These are phyloP conservation scores for Amaranthus palmeri DNA, from an alignment of 148 eudicot species.

Conservation along the genomic window DNA sequence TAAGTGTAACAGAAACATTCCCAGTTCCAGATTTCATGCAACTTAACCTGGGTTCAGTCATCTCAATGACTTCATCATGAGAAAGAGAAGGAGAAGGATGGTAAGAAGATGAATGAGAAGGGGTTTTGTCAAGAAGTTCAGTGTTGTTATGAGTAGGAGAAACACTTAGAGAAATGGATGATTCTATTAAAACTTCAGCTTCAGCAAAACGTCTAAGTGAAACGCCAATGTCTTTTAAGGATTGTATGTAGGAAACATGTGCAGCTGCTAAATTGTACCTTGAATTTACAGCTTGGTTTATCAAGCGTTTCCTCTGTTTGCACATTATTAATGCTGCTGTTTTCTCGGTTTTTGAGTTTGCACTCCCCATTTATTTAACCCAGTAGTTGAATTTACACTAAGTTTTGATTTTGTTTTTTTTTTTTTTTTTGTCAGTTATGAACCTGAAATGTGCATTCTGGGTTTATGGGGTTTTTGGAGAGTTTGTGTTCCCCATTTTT, in stretches of 20 bases:
- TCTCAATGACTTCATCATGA: slow-evolving; percentile 33
- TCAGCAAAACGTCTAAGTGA: slow-evolving; percentile 75
- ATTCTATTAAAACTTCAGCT: slow-evolving; percentile 53
- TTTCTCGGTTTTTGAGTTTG: slow-evolving; percentile 60
- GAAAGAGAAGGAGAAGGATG: slow-evolving; percentile 62
- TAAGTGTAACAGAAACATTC: slow-evolving; percentile 45
- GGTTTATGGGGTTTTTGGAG: too few relatives aligned
- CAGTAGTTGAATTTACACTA: not conserved
- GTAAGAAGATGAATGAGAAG: slow-evolving; percentile 50
- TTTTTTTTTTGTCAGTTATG: not conserved
- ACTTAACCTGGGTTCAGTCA: slow-evolving; percentile 46
- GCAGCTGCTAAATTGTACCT: slow-evolving; percentile 83
- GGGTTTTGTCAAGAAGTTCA: slow-evolving; percentile 40
- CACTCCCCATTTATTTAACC: slow-evolving; percentile 39
- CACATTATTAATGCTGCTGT: slow-evolving; percentile 63
- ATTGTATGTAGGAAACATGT: slow-evolving; percentile 66
- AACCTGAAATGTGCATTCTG: too few relatives aligned
- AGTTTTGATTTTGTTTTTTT: too few relatives aligned
- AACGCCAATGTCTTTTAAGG: slow-evolving; percentile 61
- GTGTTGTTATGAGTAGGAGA: slow-evolving; percentile 21
- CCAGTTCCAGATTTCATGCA: slow-evolving; percentile 54
- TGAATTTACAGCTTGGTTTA: slow-evolving; percentile 72
- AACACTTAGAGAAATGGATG: slow-evolving; percentile 29
- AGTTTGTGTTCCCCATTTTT: too few relatives aligned
- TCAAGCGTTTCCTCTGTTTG: slow-evolving; percentile 62